Evolutionary conservation across 306 rosid genomes (phyloP).

Genomic region (Purshia tridentata): DNA sequence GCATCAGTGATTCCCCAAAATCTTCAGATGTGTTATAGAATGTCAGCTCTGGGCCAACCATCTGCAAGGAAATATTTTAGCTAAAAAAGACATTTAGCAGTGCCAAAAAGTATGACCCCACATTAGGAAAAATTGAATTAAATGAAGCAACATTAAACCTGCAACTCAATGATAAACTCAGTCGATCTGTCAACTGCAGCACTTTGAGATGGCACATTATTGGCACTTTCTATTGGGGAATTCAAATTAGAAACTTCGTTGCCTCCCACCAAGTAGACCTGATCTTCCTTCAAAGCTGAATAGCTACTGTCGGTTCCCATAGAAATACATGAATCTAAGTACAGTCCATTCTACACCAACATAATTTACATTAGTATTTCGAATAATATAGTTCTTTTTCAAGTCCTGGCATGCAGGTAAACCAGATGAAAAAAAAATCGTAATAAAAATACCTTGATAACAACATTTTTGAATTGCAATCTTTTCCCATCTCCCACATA

Average conservation of each 20-base stretch:
- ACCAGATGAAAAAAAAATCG: background rate
- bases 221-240: constrained; percentile 37
- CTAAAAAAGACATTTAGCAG: constrained; percentile 2
- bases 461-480: constrained; percentile 83
- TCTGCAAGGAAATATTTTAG: constrained; percentile 48
- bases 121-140: background rate
- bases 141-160: constrained; percentile 50
- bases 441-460: constrained; percentile 59
- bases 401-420: background rate
- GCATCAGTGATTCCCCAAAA: constrained; percentile 55
- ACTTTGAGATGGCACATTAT: constrained; percentile 40
- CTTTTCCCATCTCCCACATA: constrained; percentile 84
- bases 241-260: constrained; percentile 36
- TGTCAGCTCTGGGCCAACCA: constrained; percentile 90
- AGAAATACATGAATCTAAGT: constrained; percentile 84
- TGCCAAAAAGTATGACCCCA: background rate
- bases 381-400: background rate
- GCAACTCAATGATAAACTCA: constrained; percentile 72
- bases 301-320: constrained; percentile 90
- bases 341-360: constrained; percentile 59
- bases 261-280: constrained; percentile 57
- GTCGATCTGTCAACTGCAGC: constrained; percentile 37
- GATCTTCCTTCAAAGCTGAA: constrained; percentile 65
- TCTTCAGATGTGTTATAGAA: constrained; percentile 77
- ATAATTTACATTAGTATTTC: background rate